Evolutionary conservation across 208 protist species (phyloP).

Genomic region (Tritrichomonas foetus): DNA sequence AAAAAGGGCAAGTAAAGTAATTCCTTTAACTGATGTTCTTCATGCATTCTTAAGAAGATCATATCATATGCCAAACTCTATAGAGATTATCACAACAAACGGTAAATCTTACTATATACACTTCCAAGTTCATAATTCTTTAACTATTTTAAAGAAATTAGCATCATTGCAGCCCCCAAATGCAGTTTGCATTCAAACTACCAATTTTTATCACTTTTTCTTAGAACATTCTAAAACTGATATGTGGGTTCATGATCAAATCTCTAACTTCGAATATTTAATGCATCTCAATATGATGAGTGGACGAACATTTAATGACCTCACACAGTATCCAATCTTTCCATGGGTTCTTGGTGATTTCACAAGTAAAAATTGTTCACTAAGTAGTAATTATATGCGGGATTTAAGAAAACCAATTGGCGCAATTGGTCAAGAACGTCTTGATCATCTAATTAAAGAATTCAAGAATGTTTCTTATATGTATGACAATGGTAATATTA

Average conservation of each 20-base stretch:
- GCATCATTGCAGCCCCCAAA: background rate
- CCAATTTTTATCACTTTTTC: background rate
- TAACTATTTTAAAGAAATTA: background rate
- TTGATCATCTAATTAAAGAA: background rate
- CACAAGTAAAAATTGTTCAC: conserved; percentile 22
- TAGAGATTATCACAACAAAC: background rate
- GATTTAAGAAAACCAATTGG: background rate
- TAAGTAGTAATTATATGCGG: conserved; percentile 44
- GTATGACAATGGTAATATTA: background rate
- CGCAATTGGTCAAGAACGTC: background rate
- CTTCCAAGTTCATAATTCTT: background rate
- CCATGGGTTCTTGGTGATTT: background rate
- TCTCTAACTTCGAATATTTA: background rate
- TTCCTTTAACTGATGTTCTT: background rate
- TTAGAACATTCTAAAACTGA: background rate
- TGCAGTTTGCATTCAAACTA: background rate
- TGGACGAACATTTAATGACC: conserved; percentile 11
- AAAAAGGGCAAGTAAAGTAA: background rate
- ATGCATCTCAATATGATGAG: background rate
- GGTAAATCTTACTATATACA: conserved; percentile 5
- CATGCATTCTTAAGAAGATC: background rate
- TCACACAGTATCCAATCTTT: background rate
- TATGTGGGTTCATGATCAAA: background rate
- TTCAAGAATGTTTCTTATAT: background rate
- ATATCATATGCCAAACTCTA: background rate